These are phyloP conservation scores for Aspergillus sp. DNA, from an alignment of 2,329 filamentous ascomycete genomes.

Conservation along the genomic window DNA sequence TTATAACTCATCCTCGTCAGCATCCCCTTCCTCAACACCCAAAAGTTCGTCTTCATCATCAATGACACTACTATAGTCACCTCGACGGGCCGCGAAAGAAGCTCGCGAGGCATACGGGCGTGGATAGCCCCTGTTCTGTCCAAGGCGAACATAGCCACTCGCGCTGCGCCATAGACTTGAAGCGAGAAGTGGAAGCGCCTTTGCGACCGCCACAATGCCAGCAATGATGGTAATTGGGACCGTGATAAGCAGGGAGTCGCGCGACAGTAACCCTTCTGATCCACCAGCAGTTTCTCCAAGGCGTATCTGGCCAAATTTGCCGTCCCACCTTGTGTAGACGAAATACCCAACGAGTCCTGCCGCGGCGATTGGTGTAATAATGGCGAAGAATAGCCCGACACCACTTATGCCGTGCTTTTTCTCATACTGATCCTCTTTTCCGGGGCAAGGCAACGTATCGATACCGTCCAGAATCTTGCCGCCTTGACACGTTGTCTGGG, in stretches of 20 bases:
- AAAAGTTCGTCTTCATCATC: slow-evolving; percentile 93
- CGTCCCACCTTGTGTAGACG: slow-evolving; percentile 81
- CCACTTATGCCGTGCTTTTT: slow-evolving; percentile 73
- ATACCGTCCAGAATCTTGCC: slow-evolving; percentile 76
- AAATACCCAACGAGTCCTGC: slow-evolving; percentile 80
- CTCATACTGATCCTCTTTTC: slow-evolving; percentile 81
- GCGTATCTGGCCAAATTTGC: slow-evolving; percentile 89
- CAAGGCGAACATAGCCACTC: slow-evolving; percentile 55
- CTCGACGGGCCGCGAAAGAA: slow-evolving; percentile 82
- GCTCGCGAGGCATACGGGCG: slow-evolving; percentile 84
- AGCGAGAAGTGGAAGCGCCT: slow-evolving; percentile 73
- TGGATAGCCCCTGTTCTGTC: slow-evolving; percentile 53
- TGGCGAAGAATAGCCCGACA: slow-evolving; percentile 80
- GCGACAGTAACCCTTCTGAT: slow-evolving; percentile 59
- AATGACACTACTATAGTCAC: slow-evolving; percentile 87
- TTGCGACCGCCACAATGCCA: slow-evolving; percentile 76
- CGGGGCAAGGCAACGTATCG: slow-evolving; percentile 68
- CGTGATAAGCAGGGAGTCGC: slow-evolving; percentile 76
- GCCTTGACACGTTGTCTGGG: slow-evolving; percentile 81
- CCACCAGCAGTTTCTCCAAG: slow-evolving; percentile 68
- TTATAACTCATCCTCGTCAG: slow-evolving; percentile 75
- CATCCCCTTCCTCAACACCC: slow-evolving; percentile 84
- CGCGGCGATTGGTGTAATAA: slow-evolving; percentile 73
- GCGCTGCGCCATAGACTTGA: slow-evolving; percentile 73
- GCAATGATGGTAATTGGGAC: slow-evolving; percentile 81